A percentile compares a stretch with the other conserved stretches of the same genome.
These are phyloP conservation scores for Zangia roseola DNA, from an alignment of 768 basidiomycete genomes.

Conservation along the genomic window DNA sequence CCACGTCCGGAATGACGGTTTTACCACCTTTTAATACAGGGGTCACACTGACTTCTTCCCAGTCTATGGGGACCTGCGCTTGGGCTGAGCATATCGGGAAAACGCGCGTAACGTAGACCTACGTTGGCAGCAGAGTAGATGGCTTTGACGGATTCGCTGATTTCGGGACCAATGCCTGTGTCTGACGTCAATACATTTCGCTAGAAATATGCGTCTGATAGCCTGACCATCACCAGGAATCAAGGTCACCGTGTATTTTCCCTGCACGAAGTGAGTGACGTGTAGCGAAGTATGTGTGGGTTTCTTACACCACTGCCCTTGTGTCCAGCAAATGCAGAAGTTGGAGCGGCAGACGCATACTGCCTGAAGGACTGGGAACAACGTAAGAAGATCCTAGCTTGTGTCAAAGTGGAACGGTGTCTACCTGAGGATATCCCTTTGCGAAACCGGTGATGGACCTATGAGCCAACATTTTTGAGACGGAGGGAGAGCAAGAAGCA, in stretches of 20 bases:
- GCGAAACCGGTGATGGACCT: constrained; percentile 56
- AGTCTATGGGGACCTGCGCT: constrained; percentile 89
- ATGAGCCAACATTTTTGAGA: constrained; percentile 54
- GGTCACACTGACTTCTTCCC: constrained; percentile 98
- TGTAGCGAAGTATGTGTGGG: background rate
- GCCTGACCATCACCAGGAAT: constrained; percentile 91
- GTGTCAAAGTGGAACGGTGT: constrained; percentile 11
- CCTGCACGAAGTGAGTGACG: constrained; percentile 45
- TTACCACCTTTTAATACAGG: constrained; percentile 93
- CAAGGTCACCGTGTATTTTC: constrained; percentile 94
- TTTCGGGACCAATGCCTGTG: constrained; percentile 97
- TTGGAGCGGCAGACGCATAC: constrained; percentile 73
- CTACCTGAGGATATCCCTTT: constrained; percentile 50
- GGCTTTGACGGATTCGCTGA: constrained; percentile 91
- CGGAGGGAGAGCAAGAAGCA: constrained; percentile 16
- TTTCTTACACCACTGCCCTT: constrained; percentile 79
- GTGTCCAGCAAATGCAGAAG: constrained; percentile 87
- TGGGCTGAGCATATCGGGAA: constrained; percentile 10
- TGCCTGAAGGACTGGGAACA: constrained; percentile 48
- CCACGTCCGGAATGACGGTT: constrained; percentile 92
- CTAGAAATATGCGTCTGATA: constrained; percentile 7
- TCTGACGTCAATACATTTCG: constrained; percentile 15
- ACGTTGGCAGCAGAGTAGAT: constrained; percentile 91
- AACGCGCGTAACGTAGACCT: constrained; percentile 16
- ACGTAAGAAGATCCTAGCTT: constrained; percentile 12